phyloP scores from a whole-genome alignment of 75 land plant genomes.

The Selaginella tamariscina region DNA sequence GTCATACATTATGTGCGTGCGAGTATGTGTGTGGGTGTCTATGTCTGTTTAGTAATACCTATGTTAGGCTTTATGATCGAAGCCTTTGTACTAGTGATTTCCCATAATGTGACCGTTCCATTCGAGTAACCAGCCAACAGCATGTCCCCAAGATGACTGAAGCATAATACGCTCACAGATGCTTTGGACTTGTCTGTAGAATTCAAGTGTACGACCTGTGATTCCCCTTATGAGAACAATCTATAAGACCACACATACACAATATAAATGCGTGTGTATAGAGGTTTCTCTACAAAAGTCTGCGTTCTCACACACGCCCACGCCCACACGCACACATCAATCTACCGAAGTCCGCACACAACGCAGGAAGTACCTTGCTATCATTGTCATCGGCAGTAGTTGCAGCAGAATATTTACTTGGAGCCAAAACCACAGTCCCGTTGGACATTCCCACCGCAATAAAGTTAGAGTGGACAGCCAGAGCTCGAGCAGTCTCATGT shows the following conservation, averaged over 20 bases:
- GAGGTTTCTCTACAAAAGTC: neutral
- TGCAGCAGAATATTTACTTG: slow-evolving; percentile 64
- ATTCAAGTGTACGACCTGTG: slow-evolving; percentile 1
- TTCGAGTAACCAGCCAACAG: slow-evolving; percentile 85
- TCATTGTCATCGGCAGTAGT: slow-evolving; percentile 54
- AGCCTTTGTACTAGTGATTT: slow-evolving; percentile 49
- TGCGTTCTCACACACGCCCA: neutral
- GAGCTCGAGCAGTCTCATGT: slow-evolving; percentile 64
- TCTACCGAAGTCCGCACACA: too few relatives aligned
- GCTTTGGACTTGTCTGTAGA: slow-evolving; percentile 35
- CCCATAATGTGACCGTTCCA: slow-evolving; percentile 82
- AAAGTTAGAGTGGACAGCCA: slow-evolving; percentile 64
- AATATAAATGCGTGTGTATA: neutral
- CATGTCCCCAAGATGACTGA: slow-evolving; percentile 86
- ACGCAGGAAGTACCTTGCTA: slow-evolving; percentile 39
- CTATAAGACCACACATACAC: neutral
- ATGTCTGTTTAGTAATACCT: too few relatives aligned
- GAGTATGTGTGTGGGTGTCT: too few relatives aligned
- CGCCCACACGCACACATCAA: too few relatives aligned
- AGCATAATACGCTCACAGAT: slow-evolving; percentile 76
- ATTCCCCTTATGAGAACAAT: neutral
- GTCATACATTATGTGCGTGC: too few relatives aligned
- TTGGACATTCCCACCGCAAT: slow-evolving; percentile 86
- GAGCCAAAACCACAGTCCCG: slow-evolving; percentile 54
- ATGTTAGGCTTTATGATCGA: slow-evolving; percentile 39